Conservation (phyloP, 23 red algal species). For the Cyanidiococcus yangmingshanensis region DNA sequence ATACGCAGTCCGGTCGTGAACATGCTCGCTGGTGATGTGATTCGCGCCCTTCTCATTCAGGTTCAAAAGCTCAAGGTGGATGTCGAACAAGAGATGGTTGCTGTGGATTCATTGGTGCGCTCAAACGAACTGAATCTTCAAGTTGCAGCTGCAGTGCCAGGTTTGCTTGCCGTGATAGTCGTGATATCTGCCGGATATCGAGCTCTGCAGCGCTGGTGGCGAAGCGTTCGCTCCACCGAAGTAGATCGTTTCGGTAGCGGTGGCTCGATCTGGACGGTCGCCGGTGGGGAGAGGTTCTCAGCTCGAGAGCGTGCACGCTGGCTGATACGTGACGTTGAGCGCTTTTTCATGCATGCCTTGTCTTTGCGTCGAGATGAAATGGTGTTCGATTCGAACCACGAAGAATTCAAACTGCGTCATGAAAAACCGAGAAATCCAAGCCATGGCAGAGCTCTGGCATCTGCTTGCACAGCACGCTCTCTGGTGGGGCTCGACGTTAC, state of each 20-base stretch:
- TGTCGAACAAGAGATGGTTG: constrained; percentile 33
- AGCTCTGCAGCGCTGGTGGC: not conserved
- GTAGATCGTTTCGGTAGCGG: constrained; percentile 14
- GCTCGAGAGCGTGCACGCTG: not conserved
- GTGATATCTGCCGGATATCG: not conserved
- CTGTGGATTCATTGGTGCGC: constrained; percentile 19
- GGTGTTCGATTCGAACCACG: not conserved
- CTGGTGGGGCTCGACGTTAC: not conserved
- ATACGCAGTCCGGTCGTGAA: constrained; percentile 19
- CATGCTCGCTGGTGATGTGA: constrained; percentile 21
- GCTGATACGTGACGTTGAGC: not conserved
- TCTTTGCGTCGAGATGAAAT: not conserved
- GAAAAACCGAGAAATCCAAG: not conserved
- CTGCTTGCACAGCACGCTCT: not conserved
- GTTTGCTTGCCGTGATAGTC: not conserved
- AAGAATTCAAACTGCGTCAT: not conserved
- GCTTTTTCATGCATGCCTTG: not conserved
- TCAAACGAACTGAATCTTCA: constrained; percentile 33
- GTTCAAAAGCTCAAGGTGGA: constrained; percentile 35
- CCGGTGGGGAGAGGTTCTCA: not conserved
- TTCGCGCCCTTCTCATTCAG: constrained; percentile 23
- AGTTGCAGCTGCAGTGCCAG: constrained; percentile 18
- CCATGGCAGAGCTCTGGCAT: not conserved
- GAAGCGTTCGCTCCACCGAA: constrained; percentile 1
- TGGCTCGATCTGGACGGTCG: not conserved